Evolutionary conservation across 352 stramenopile species (phyloP).

Genomic region (Aphanomyces cochlioides): DNA sequence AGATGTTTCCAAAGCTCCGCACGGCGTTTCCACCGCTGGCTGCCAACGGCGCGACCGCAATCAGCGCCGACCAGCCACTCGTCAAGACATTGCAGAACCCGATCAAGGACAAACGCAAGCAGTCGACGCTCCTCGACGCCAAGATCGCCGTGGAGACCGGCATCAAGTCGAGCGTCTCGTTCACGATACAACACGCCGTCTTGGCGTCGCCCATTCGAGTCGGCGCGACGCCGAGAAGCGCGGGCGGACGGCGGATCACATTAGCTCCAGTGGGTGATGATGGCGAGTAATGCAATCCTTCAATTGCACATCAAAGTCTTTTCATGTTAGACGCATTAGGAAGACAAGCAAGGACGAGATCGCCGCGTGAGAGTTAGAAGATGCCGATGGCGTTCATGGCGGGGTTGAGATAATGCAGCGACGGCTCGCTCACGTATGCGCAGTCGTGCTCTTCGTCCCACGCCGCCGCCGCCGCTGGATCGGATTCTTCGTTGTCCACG

Average conservation of each 20-base stretch:
- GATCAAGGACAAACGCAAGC: conserved; percentile 1
- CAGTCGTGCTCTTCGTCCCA: too few relatives aligned
- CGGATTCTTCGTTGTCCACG: too few relatives aligned
- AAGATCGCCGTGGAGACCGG: not conserved
- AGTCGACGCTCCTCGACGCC: not conserved
- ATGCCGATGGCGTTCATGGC: too few relatives aligned
- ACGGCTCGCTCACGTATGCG: too few relatives aligned
- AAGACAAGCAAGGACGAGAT: too few relatives aligned
- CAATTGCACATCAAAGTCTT: too few relatives aligned
- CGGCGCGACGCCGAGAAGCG: not conserved
- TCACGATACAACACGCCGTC: conserved; percentile 12
- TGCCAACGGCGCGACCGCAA: not conserved
- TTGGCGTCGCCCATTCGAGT: conserved; percentile 3
- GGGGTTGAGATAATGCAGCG: too few relatives aligned
- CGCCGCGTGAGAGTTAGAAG: too few relatives aligned
- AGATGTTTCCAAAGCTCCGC: conserved; percentile 48
- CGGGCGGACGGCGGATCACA: not conserved
- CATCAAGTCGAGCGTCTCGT: conserved; percentile 2
- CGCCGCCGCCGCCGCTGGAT: too few relatives aligned
- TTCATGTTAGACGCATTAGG: too few relatives aligned
- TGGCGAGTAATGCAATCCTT: not conserved
- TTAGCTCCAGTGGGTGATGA: not conserved
- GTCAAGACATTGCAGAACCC: not conserved
- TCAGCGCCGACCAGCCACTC: not conserved
- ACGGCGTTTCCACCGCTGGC: conserved; percentile 34